Conservation (phyloP, 257 asterid genomes). For the Ehretia macrophylla region DNA sequence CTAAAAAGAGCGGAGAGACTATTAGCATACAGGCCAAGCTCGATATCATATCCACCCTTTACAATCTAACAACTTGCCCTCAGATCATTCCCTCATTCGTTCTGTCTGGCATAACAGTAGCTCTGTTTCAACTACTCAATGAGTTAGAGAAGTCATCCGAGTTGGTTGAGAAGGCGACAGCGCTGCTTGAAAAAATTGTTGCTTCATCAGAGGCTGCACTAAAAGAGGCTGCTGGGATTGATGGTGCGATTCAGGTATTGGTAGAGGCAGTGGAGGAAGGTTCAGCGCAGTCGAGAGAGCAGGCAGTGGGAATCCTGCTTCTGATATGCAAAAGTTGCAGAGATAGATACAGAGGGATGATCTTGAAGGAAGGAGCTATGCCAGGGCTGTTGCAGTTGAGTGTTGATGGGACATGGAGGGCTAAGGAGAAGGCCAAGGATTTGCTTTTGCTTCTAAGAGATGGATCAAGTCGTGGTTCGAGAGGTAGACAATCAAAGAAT, state of each 20-base stretch:
- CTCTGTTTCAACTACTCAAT: constrained; percentile 33
- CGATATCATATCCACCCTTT: constrained; percentile 57
- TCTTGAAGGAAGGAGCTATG: constrained; percentile 76
- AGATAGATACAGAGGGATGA: constrained; percentile 62
- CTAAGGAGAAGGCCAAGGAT: constrained; percentile 60
- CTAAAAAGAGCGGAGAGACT: no score
- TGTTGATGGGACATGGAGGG: constrained; percentile 60
- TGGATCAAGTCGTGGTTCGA: constrained; percentile 31
- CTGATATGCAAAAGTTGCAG: constrained; percentile 49
- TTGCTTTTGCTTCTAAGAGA: constrained; percentile 70
- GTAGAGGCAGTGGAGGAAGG: constrained; percentile 87
- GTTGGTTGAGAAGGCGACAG: constrained; percentile 55
- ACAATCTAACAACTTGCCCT: constrained; percentile 56
- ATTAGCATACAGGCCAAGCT: constrained; percentile 47
- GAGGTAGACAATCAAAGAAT: constrained; percentile 33
- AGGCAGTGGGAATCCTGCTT: constrained; percentile 55
- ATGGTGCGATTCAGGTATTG: constrained; percentile 39
- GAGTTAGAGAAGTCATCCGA: constrained; percentile 43
- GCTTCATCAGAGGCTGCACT: constrained; percentile 50
- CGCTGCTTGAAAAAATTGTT: constrained; percentile 50
- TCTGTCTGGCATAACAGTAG: constrained; percentile 35
- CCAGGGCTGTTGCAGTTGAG: constrained; percentile 74
- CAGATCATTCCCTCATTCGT: constrained; percentile 41
- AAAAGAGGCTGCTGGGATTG: constrained; percentile 46
- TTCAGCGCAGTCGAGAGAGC: constrained; percentile 49